Base-by-base conservation (phyloP, 2,329 filamentous ascomycete species). In the Phialocephala subalpina region DNA sequence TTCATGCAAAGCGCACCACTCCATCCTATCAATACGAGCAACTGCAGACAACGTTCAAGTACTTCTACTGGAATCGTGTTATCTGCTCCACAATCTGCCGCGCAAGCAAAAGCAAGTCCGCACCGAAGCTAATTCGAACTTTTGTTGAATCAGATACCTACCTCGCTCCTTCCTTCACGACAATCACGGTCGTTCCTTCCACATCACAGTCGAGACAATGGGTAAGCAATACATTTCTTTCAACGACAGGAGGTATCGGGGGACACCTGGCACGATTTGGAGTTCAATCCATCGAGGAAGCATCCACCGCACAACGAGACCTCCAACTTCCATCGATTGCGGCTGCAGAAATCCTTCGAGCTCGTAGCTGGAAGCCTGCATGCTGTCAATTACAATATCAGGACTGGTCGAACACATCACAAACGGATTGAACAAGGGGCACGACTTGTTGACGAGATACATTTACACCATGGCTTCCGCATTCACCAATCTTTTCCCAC, bases 171-270 rank as follows among this genome's bases (percentile, higher is more conserved):
- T 63, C 70, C 66, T 60, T 67, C 47, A 60, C 63, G 57, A 69
- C 63, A 77, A 77, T 72, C 61, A 59, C 68, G 55, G 69, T 74
- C 72, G 72, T 70, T 69, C 74, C 65, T 76, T 75, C 73, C 73
- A 62, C 60, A 70, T 68, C 69, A 47, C 58, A 73, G 60, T 70
- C 66, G 53, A 71, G 42, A 75, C 70, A 74, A 77, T 77, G 74
- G 75, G 75, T 77, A 77, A 77, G 75, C 75, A 74, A 68, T 64
- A 61, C 49, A 53, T 72, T 73, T 73, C 63, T 65, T 73, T 71
- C 64, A 33, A 45, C 56, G 61, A 60, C 61, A 65, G 62, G 53
- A 53, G 64, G 64, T 57, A 63, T 63, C 62, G 42, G 29, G 29
- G 49, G 49, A 53, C 49, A 29, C 25, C 49, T 16, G 27, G 49